Evolutionary conservation across 2,329 filamentous ascomycete species (phyloP), one percentile per base, ranked within the genome.

Genomic region (Rhinocladiella similis): DNA sequence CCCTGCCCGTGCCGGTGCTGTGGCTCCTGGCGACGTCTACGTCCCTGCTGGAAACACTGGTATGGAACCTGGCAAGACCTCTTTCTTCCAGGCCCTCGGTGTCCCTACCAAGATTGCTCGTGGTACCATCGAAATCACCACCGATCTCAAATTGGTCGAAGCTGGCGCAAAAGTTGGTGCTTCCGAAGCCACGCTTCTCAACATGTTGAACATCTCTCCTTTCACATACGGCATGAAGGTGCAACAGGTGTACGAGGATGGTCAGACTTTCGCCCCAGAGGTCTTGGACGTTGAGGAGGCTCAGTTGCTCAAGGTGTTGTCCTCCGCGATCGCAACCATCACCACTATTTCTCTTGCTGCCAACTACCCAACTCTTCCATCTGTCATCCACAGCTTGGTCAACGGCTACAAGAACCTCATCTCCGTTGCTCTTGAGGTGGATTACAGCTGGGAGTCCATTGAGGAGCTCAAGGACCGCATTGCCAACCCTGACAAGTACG

Each of bases 1-100:
- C 66, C 94, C 94, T 66, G 94, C 94, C 70, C 91, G 94, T 90
- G 93, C 94, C 72, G 95, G 95, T 88, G 94, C 95, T 73, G 73
- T 99, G 70, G 95, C 94, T 68, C 94, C 95, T 68, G 80, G 75
- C 73, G 95, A 99, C 79, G 94, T 99, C 76, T 99, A 81, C 83
- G 78, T 99, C 68, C 94, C 94, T 68, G 94, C 92, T 70, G 94
- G 94, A 80, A 99, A 99, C 89, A 99, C 94, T 73, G 94, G 94
- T 83, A 99, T 99, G 94, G 94, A 99, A 81, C 95, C 94, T 76
- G 95, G 95, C 80, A 99, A 99, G 90, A 99, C 94, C 74, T 97
- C 94, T 76, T 99, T 99, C 91, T 99, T 99, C 92, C 94, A 99
- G 88, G 94, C 94, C 73, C 94, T 99, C 80, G 93, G 93, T 91